Evolutionary conservation across 768 basidiomycete genomes (phyloP).

Genomic region (Collybiopsis confluens): DNA sequence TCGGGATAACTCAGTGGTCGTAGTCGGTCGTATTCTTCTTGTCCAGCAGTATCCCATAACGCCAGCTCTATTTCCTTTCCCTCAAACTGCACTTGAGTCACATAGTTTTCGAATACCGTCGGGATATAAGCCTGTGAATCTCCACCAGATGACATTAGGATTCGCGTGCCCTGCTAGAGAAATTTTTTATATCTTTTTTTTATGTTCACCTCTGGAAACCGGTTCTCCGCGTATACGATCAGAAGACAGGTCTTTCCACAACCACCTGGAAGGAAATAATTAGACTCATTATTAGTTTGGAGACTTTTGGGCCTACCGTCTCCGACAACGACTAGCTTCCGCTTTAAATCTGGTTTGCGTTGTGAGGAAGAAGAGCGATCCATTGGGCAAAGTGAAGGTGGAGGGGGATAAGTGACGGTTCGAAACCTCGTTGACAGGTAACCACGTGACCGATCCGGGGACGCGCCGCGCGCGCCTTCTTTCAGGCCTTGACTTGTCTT

Average conservation of each 20-base stretch:
- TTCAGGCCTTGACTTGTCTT: too few relatives aligned
- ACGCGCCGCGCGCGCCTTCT: too few relatives aligned
- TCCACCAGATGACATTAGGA: constrained; percentile 9
- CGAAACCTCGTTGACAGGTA: too few relatives aligned
- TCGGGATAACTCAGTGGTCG: constrained; percentile 85
- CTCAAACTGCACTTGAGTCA: constrained; percentile 81
- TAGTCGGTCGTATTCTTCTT: constrained; percentile 93
- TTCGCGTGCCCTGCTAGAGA: too few relatives aligned
- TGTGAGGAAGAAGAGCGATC: constrained; percentile 1
- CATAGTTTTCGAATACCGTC: constrained; percentile 93
- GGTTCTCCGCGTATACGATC: constrained; percentile 94
- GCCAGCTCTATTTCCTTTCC: constrained; percentile 90
- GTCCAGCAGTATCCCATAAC: constrained; percentile 97
- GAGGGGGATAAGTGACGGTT: not conserved
- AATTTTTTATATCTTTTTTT: constrained; percentile 9
- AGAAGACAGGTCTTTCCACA: constrained; percentile 94
- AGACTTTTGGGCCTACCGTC: constrained; percentile 53
- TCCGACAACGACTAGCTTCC: constrained; percentile 85
- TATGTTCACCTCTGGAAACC: constrained; percentile 81
- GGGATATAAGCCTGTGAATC: constrained; percentile 77
- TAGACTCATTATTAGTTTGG: not conserved
- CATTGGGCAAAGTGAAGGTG: not conserved
- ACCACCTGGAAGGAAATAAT: constrained; percentile 48
- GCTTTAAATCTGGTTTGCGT: constrained; percentile 73
- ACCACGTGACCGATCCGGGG: too few relatives aligned